These are phyloP conservation scores for Pseudogymnoascus sp. DNA, from an alignment of 2,329 filamentous ascomycete genomes.

Conservation along the genomic window DNA sequence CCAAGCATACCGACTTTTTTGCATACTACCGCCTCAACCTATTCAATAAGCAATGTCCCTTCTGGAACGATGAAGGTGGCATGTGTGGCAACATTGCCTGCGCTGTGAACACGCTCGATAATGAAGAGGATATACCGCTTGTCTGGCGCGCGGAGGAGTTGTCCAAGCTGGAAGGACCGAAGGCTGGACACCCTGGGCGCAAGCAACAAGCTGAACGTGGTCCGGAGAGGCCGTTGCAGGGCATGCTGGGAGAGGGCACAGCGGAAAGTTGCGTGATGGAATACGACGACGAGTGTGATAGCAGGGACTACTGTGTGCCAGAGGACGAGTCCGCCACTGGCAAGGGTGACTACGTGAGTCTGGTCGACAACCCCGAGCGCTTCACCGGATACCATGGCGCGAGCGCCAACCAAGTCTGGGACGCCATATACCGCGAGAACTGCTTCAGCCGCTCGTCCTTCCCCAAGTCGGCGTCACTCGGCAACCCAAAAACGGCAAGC, in stretches of 20 bases:
- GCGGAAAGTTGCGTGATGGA: conserved; percentile 96
- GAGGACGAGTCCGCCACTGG: conserved; percentile 82
- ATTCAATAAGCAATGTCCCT: conserved; percentile 89
- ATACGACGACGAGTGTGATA: conserved; percentile 94
- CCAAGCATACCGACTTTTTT: conserved; percentile 90
- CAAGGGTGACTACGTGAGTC: conserved; percentile 93
- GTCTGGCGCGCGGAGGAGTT: conserved; percentile 90
- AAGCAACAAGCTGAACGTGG: conserved; percentile 62
- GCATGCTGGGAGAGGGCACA: conserved; percentile 74
- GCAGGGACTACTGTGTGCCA: conserved; percentile 91
- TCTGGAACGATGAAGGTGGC: conserved; percentile 88
- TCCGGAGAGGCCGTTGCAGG: conserved; percentile 68
- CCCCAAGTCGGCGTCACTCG: conserved; percentile 50
- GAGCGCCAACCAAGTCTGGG: conserved; percentile 85
- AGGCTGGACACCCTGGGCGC: conserved; percentile 79
- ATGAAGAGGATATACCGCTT: conserved; percentile 85
- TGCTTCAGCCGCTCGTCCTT: conserved; percentile 74
- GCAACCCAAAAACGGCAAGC: conserved; percentile 35
- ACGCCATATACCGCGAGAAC: conserved; percentile 94
- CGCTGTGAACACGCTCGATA: conserved; percentile 88
- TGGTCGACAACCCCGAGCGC: conserved; percentile 86
- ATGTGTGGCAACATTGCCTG: conserved; percentile 97
- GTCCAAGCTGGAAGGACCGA: conserved; percentile 84
- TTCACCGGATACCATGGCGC: conserved; percentile 91
- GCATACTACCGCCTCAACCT: conserved; percentile 94